Percentiles rank a stretch among this genome's conserved stretches.
These are phyloP conservation scores for Talaromyces pinophilus DNA, from an alignment of 2,329 filamentous ascomycete species.

Conservation along the genomic window DNA sequence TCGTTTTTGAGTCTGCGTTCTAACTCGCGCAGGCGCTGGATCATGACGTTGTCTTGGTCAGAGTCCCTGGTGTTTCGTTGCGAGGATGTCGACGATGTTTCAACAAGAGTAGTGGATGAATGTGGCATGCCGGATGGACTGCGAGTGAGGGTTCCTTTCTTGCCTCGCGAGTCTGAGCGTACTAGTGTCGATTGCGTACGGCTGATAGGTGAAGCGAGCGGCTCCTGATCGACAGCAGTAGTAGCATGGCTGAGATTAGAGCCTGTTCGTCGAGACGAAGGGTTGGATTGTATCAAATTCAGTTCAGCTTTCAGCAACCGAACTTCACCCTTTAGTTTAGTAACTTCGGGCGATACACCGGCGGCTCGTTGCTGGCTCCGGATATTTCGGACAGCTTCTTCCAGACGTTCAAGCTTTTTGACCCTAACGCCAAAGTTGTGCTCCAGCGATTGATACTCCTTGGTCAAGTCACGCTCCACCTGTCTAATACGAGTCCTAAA, in stretches of 20 bases:
- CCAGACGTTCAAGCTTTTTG: slow-evolving; percentile 84
- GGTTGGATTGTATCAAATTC: slow-evolving; percentile 68
- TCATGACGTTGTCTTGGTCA: slow-evolving; percentile 71
- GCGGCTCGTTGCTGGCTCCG: slow-evolving; percentile 38
- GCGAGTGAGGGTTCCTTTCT: slow-evolving; percentile 28
- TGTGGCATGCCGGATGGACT: slow-evolving; percentile 39
- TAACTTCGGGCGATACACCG: slow-evolving; percentile 54
- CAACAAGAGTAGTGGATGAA: slow-evolving; percentile 33
- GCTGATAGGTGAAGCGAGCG: slow-evolving; percentile 2
- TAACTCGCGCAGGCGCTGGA: slow-evolving; percentile 80
- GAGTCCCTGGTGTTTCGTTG: slow-evolving; percentile 33
- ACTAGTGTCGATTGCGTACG: slow-evolving; percentile 10
- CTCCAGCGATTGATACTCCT: slow-evolving; percentile 86
- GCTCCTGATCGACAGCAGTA: slow-evolving; percentile 17
- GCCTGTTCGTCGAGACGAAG: slow-evolving; percentile 52
- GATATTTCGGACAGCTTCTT: slow-evolving; percentile 71
- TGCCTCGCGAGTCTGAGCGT: slow-evolving; percentile 35
- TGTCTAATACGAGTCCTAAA: slow-evolving; percentile 79
- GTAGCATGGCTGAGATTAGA: slow-evolving; percentile 29
- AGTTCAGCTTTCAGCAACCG: slow-evolving; percentile 62
- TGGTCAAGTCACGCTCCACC: slow-evolving; percentile 87
- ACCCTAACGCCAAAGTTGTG: slow-evolving; percentile 74
- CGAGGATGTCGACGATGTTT: slow-evolving; percentile 26
- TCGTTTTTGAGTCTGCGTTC: slow-evolving; percentile 88
- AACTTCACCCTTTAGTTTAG: slow-evolving; percentile 61